Percentiles rank a stretch among this genome's conserved stretches.
These are phyloP conservation scores for Filobasidium uniguttulatum DNA, from an alignment of 1,284 basidiomycete genomes.

Conservation along the genomic window DNA sequence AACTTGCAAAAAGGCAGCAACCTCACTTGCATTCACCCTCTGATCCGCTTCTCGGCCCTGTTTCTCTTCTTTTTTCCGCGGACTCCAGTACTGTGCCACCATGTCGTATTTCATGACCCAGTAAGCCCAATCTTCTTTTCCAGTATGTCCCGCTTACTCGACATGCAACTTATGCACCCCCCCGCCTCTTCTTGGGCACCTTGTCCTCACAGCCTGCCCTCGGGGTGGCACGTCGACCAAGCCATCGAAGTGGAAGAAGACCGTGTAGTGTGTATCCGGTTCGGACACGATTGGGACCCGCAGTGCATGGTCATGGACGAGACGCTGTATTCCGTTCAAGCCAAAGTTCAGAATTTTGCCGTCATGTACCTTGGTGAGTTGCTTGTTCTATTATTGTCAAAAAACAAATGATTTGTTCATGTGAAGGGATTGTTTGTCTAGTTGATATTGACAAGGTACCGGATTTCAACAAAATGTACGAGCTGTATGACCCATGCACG, in stretches of 20 bases:
- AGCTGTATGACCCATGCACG: constrained; percentile 81
- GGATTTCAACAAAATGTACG: constrained; percentile 79
- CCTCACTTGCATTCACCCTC: too few species aligned
- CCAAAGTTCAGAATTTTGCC: constrained; percentile 96
- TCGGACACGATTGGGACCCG: constrained; percentile 87
- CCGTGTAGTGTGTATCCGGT: constrained; percentile 84
- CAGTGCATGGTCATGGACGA: constrained; percentile 99
- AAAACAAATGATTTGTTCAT: constrained; percentile 5
- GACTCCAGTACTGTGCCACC: constrained; percentile 5
- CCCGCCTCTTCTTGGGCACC: not conserved
- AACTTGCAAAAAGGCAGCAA: too few species aligned
- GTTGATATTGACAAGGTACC: constrained; percentile 95
- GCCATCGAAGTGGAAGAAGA: constrained; percentile 97
- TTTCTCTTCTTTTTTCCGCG: too few species aligned
- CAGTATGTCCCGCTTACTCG: not conserved
- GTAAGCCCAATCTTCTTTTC: constrained; percentile 22
- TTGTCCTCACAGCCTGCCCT: constrained; percentile 49
- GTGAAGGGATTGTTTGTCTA: constrained; percentile 9
- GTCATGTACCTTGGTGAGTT: constrained; percentile 63
- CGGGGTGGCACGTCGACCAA: constrained; percentile 57
- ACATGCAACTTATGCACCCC: not conserved
- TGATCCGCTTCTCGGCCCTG: too few species aligned
- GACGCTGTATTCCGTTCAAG: constrained; percentile 78
- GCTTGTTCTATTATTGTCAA: not conserved
- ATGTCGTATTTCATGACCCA: constrained; percentile 41